Evolutionary conservation across 805 yeast genomes (phyloP).

Genomic region (Teunomyces funiuensis): DNA sequence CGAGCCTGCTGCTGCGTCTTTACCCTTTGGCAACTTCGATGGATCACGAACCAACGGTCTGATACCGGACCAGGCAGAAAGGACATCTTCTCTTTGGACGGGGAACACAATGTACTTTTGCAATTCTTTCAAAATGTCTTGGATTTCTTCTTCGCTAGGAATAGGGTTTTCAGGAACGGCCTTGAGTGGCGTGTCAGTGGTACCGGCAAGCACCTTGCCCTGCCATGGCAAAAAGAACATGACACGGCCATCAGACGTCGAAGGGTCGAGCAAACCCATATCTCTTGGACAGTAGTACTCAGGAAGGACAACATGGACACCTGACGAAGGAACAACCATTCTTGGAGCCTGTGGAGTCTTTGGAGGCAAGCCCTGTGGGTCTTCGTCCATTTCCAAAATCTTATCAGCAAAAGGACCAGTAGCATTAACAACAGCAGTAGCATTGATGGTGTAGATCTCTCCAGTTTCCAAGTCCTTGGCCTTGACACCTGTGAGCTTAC

Average conservation of each 20-base stretch:
- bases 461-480: conserved; percentile 74
- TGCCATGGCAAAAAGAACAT: conserved; percentile 98
- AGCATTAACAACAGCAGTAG: conserved; percentile 82
- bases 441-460: conserved; percentile 56
- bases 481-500: conserved; percentile 70
- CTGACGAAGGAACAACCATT: conserved; percentile 93
- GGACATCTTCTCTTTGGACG: conserved; percentile 84
- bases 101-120: conserved; percentile 88
- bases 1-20: conserved; percentile 39
- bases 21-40: conserved; percentile 45
- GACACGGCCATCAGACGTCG: conserved; percentile 92
- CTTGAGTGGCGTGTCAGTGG: conserved; percentile 86
- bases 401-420: conserved; percentile 92
- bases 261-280: conserved; percentile 87
- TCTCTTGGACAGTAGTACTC: conserved; percentile 87
- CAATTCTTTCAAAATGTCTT: conserved; percentile 81
- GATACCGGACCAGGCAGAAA: conserved; percentile 96
- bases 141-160: conserved; percentile 85
- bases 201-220: conserved; percentile 93
- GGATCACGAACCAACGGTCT: conserved; percentile 93
- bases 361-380: conserved; percentile 64
- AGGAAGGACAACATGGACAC: conserved; percentile 90
- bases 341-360: conserved; percentile 50
- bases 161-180: conserved; percentile 72
- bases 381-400: conserved; percentile 82